Base-by-base conservation (phyloP, 140 eudicot genomes). In the Cichorium intybus region DNA sequence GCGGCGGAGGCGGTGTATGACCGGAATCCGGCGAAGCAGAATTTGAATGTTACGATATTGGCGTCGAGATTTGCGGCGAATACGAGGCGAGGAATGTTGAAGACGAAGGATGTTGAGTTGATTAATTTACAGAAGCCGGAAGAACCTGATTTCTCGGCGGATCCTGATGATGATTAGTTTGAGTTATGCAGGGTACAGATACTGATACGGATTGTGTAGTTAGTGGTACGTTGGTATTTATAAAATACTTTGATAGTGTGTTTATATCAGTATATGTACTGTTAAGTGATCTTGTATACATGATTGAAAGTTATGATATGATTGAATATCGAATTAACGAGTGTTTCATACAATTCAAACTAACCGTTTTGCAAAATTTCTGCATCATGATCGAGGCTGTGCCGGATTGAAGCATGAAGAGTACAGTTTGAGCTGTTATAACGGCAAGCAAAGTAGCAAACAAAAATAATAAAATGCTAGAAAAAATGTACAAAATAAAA, bases 131-230 rank as follows among this genome's bases (percentile, higher is more conserved):
- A 77, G 60, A 89, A 89, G 84, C 97, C 97, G 16, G 89, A 89
- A 70, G 97, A 89, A 60, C 97, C 97, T 0, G 95, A 89, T 53
- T 89, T 86, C 71, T 86, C 91, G 10, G 80, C 62, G 1, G 89
- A 83, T 33, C 86, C 82, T 24, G 85, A 85, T 45, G 85, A 79
- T 31, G 88, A 64, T n/a, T 75, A 29, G 66, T 45, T 62, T 61
- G 72, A 41, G 62, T 35, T 34, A 56, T 46, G 56, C 54, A 65
- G 1, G 47, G 62, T 51, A 10, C 48, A 27, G 20, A 43, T 43
- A 43, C 5, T 43, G 45, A 28, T 28, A 28, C 11, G 24, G 62
- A 35, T 56, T 24, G 37, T 12, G 52, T 56, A 28, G 61, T 45
- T 56, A 47, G 68, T 20, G 58, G n/a, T 57, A 31, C 10, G 45